These are phyloP conservation scores for Flaveria floridana DNA, from an alignment of 140 eudicot genomes.

Conservation along the genomic window DNA sequence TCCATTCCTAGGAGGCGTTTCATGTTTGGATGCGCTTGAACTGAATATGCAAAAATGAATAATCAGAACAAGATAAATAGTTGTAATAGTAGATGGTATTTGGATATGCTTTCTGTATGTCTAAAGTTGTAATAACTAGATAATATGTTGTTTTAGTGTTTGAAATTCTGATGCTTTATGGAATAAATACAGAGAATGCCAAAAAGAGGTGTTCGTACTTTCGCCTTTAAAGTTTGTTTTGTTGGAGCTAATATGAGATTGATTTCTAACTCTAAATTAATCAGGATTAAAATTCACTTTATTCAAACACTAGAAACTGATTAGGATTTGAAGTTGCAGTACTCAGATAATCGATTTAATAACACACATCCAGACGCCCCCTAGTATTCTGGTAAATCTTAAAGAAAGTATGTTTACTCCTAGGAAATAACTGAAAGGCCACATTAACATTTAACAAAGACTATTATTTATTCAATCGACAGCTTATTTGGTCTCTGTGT, in stretches of 20 bases:
- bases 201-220: background rate
- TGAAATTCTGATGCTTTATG: background rate
- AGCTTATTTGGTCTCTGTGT: background rate
- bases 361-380: background rate
- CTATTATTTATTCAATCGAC: background rate
- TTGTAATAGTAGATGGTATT: background rate
- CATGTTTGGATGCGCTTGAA: background rate
- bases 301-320: background rate
- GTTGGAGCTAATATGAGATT: slow-evolving; percentile 8
- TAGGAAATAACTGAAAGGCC: background rate
- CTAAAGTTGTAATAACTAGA: slow-evolving; percentile 5
- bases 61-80: background rate
- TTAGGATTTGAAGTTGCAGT: background rate
- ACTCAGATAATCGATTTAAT: background rate
- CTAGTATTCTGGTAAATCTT: slow-evolving; percentile 18
- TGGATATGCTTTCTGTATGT: background rate
- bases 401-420: background rate
- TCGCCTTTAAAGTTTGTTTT: background rate
- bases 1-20: background rate
- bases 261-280: background rate
- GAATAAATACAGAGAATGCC: background rate
- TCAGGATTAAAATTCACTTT: background rate
- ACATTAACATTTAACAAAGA: background rate
- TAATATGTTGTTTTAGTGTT: background rate
- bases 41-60: background rate